These are phyloP conservation scores for Epichloe hybrida DNA, from an alignment of 2,329 filamentous ascomycete genomes.

Conservation along the genomic window DNA sequence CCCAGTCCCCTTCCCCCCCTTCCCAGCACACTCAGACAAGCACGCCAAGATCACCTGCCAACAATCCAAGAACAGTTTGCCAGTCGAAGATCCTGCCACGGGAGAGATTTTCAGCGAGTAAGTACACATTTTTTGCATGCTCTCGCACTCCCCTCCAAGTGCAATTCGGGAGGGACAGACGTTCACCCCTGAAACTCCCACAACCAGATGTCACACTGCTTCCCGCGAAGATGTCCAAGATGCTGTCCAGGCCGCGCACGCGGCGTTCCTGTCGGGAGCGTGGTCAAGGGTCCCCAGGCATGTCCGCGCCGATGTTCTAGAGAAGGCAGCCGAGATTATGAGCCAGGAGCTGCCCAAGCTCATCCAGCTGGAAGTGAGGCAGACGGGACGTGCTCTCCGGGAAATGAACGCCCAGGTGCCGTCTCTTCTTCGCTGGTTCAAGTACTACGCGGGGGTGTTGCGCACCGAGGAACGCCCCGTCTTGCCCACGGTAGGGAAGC, in stretches of 20 bases:
- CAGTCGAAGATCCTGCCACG: constrained; percentile 39
- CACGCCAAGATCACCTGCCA: neutral
- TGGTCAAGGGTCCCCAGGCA: too few relatives aligned
- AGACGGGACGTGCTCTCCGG: constrained; percentile 54
- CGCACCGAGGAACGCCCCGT: constrained; percentile 55
- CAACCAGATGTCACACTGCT: constrained; percentile 16
- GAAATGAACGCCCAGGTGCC: constrained; percentile 60
- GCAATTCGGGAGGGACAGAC: neutral
- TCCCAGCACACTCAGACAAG: neutral
- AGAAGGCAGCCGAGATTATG: too few relatives aligned
- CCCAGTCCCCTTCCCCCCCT: too few relatives aligned
- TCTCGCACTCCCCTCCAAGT: neutral
- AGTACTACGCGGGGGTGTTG: constrained; percentile 54
- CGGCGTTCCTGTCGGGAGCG: constrained; percentile 23
- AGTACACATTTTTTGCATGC: constrained; percentile 8
- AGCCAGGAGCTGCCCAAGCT: constrained; percentile 35
- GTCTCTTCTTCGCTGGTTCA: constrained; percentile 54
- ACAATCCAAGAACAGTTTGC: constrained; percentile 26
- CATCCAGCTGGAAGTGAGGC: constrained; percentile 49
- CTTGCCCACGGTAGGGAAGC: constrained; percentile 47
- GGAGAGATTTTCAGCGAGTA: constrained; percentile 38
- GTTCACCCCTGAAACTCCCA: neutral
- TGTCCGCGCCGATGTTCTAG: too few relatives aligned
- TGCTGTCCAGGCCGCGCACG: constrained; percentile 35
- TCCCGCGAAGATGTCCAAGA: constrained; percentile 16